These are phyloP conservation scores for Zygnema cylindricum DNA, from an alignment of 139 green algal genomes.

Conservation along the genomic window DNA sequence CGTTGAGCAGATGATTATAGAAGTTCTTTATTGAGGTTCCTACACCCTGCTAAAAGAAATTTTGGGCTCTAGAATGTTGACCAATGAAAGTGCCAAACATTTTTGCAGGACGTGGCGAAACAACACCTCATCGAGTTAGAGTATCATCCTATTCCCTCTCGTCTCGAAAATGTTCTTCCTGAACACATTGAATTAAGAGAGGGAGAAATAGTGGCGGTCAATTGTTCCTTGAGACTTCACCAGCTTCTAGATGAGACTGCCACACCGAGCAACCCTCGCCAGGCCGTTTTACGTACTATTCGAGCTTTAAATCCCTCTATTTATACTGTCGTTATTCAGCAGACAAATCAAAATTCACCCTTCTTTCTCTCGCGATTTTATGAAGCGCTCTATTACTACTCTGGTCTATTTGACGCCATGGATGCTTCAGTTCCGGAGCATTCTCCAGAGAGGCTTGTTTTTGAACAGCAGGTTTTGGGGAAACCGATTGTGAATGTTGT, in stretches of 20 bases:
- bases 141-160: constrained; percentile 18
- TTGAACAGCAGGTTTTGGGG: constrained; percentile 39
- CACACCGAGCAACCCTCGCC: constrained; percentile 33
- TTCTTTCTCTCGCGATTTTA: constrained; percentile 45
- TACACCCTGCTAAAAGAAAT: too few species aligned
- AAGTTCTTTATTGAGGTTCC: too few species aligned
- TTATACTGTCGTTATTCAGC: constrained; percentile 15
- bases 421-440: not conserved
- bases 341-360: constrained; percentile 8
- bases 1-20: too few species aligned
- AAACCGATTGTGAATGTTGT: constrained; percentile 29
- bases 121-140: not conserved
- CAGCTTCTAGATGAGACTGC: constrained; percentile 44
- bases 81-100: too few species aligned
- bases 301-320: not conserved
- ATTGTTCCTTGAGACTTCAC: constrained; percentile 50
- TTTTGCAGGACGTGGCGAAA: not conserved
- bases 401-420: constrained; percentile 27
- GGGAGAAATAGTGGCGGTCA: constrained; percentile 39
- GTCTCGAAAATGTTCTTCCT: constrained; percentile 5
- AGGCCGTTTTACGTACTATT: not conserved
- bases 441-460: not conserved
- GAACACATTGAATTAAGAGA: not conserved
- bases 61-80: too few species aligned
- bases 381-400: constrained; percentile 37